phyloP scores from a whole-genome alignment of 2,329 filamentous ascomycete genomes.

The Fusarium pseudocircinatum region DNA sequence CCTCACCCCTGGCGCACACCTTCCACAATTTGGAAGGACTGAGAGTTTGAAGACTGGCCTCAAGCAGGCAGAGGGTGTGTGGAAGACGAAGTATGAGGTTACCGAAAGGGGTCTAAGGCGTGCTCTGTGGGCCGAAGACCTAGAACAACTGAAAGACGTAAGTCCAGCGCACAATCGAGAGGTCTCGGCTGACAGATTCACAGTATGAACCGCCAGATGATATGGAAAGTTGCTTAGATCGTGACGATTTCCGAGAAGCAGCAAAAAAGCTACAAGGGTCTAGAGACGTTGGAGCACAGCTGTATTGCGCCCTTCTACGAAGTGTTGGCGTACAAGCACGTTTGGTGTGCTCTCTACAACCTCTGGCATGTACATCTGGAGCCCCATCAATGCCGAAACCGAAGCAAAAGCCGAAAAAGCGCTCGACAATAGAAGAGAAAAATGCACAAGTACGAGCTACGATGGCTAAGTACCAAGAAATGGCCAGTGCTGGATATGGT shows the following conservation, averaged over 20 bases:
- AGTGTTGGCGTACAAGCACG: slow-evolving; percentile 83
- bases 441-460: slow-evolving; percentile 51
- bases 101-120: slow-evolving; percentile 75
- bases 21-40: slow-evolving; percentile 79
- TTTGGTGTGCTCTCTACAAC: slow-evolving; percentile 90
- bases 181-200: slow-evolving; percentile 31
- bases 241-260: slow-evolving; percentile 76
- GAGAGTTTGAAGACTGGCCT: slow-evolving; percentile 83
- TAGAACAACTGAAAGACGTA: slow-evolving; percentile 68
- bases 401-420: slow-evolving; percentile 41
- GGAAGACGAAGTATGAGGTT: slow-evolving; percentile 75
- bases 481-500: slow-evolving; percentile 41
- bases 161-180: slow-evolving; percentile 29
- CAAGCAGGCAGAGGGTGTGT: slow-evolving; percentile 73
- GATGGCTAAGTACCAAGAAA: slow-evolving; percentile 53
- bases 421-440: slow-evolving; percentile 44
- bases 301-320: slow-evolving; percentile 89
- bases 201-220: slow-evolving; percentile 68
- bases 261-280: slow-evolving; percentile 80
- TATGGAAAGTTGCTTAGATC: slow-evolving; percentile 74
- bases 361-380: slow-evolving; percentile 72
- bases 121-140: slow-evolving; percentile 78
- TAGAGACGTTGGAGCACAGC: slow-evolving; percentile 86
- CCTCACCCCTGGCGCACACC: slow-evolving; percentile 72
- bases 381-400: slow-evolving; percentile 60